Base-by-base conservation (phyloP, 2,329 filamentous ascomycete genomes). In the Pestalotiopsis sp. region DNA sequence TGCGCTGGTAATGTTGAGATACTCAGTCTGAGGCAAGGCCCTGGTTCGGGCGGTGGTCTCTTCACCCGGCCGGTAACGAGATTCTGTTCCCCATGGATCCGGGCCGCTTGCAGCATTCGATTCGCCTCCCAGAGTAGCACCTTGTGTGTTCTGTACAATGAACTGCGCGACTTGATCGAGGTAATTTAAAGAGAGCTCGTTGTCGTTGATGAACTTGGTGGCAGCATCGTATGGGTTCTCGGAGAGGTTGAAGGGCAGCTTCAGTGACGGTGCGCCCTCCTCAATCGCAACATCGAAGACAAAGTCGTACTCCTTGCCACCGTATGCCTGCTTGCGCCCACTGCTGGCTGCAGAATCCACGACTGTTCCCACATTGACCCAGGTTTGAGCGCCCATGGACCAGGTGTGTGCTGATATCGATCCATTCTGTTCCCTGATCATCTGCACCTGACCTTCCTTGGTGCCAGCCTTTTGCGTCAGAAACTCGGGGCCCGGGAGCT, bases 271-370 rank as follows among this genome's bases (percentile, higher is more conserved):
- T 76, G 97, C 95, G 66, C 94, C 95, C 75, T 98, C 95, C 78
- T 97, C 93, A 71, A 98, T 97, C 75, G 97, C 95, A 31, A 98
- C 95, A 76, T 98, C 95, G 73, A 98, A 98, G 9, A 99, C 95
- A 75, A 92, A 98, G 78, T 99, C 96, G 78, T 97, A 99, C 70
- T 95, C 93, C 77, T 97, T 89, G 40, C 95, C 95, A 1, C 93
- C 85, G 77, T 95, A 92, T 68, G 91, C 86, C 7, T 90, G 89
- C 81, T 95, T 94, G 69, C 90, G 90, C 12, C 93, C 93, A 72
- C 90, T 93, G 77, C 94, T 97, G 49, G 92, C 94, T 4, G 92
- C 93, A 3, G 94, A 90, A 74, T 97, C 94, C 12, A 98, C 96
- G 0, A 99, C 95, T 0, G 94, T 97, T n/a, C 96, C 96, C 9